Conservation (phyloP, 2,329 filamentous ascomycete genomes). For the Diaporthe nobilis region DNA sequence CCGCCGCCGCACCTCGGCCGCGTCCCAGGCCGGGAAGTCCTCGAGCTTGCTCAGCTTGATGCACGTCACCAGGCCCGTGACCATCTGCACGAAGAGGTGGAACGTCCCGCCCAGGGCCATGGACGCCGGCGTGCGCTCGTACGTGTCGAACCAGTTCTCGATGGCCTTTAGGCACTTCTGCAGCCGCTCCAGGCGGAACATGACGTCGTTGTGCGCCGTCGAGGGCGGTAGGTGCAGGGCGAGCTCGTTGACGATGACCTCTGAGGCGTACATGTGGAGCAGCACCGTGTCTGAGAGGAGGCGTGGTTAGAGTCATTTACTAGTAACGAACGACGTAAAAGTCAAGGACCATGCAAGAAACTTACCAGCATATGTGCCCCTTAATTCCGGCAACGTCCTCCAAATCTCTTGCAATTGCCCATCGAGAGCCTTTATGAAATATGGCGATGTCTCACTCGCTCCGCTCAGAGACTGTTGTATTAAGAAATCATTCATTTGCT, state of each 20-base stretch:
- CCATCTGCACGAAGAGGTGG: constrained; percentile 52
- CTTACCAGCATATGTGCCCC: constrained; percentile 45
- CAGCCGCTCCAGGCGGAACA: constrained; percentile 46
- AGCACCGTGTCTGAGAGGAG: constrained; percentile 51
- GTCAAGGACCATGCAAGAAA: not conserved
- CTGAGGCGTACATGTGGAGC: constrained; percentile 53
- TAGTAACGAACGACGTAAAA: constrained; percentile 24
- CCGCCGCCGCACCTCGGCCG: constrained; percentile 48
- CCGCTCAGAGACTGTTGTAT: constrained; percentile 35
- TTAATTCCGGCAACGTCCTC: constrained; percentile 43
- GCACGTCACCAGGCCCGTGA: constrained; percentile 51
- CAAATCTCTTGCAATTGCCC: constrained; percentile 47
- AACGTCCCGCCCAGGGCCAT: constrained; percentile 53
- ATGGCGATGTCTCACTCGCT: constrained; percentile 43
- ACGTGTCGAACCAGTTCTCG: constrained; percentile 52
- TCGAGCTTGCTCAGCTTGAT: constrained; percentile 52
- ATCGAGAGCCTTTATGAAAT: constrained; percentile 46
- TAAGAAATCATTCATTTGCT: constrained; percentile 47
- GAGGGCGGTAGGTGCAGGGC: constrained; percentile 44
- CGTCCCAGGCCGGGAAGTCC: constrained; percentile 56
- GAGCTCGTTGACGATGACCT: constrained; percentile 56
- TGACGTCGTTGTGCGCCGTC: constrained; percentile 15
- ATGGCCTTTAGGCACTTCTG: constrained; percentile 49
- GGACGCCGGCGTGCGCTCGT: constrained; percentile 49
- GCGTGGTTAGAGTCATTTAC: not conserved